Evolutionary conservation across 148 eudicot species (phyloP).

Genomic region (Spergularia bocconei): DNA sequence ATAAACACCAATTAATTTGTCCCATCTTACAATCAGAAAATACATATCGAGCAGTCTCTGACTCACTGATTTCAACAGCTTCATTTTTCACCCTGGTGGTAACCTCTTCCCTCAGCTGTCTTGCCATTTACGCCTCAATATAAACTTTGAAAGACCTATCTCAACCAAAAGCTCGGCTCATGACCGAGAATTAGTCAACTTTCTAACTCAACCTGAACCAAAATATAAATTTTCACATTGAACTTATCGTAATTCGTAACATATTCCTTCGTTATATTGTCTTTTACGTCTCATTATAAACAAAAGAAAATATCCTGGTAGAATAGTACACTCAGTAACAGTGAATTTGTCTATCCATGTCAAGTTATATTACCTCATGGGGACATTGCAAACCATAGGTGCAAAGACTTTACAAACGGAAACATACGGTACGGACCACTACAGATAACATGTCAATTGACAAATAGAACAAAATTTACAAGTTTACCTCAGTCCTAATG

Average conservation of each 20-base stretch:
- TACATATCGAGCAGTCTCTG: neutral
- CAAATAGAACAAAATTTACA: neutral
- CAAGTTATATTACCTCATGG: neutral
- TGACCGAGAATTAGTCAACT: too few species aligned
- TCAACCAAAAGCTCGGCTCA: too few species aligned
- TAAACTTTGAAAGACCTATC: too few species aligned
- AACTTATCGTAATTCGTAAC: too few species aligned
- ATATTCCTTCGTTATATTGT: too few species aligned
- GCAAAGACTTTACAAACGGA: constrained; percentile 3
- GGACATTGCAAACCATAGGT: neutral
- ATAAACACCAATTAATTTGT: neutral
- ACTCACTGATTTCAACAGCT: neutral
- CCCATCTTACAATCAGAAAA: neutral
- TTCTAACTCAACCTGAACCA: too few species aligned
- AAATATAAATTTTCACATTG: too few species aligned
- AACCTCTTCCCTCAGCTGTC: too few species aligned
- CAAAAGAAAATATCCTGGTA: too few species aligned
- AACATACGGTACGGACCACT: neutral
- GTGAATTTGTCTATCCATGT: neutral
- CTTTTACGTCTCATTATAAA: too few species aligned
- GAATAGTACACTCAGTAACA: neutral
- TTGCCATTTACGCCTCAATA: too few species aligned
- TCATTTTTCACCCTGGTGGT: neutral
- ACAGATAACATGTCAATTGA: neutral
- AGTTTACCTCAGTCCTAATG: neutral